Evolutionary conservation across 2,329 filamentous ascomycete species (phyloP).

Genomic region (Incumbomyces delicatus): DNA sequence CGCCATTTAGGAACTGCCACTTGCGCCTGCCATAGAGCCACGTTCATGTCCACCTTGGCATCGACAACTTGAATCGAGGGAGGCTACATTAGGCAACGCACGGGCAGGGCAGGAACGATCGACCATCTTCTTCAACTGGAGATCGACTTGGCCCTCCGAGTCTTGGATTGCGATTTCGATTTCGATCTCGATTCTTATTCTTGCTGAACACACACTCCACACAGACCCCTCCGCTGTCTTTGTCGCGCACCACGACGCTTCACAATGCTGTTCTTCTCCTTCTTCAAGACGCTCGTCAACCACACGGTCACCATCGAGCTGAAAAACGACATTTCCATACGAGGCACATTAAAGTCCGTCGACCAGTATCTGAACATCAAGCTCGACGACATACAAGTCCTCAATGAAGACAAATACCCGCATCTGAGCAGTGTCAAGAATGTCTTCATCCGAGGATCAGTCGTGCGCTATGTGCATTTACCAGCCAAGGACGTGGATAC

Average conservation of each 20-base stretch:
- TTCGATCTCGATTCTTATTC: too few relatives aligned
- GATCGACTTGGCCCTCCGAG: too few relatives aligned
- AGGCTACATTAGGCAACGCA: too few relatives aligned
- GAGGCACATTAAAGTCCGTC: conserved; percentile 89
- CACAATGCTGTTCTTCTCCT: conserved; percentile 43
- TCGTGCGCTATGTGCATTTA: conserved; percentile 85
- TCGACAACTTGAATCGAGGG: too few relatives aligned
- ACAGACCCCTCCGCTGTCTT: too few relatives aligned
- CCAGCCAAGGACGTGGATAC: conserved; percentile 75
- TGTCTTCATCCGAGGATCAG: conserved; percentile 87
- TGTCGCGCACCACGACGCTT: neutral
- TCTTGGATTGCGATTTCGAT: too few relatives aligned
- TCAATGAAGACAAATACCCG: conserved; percentile 90
- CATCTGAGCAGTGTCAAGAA: conserved; percentile 88
- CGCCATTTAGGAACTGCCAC: too few relatives aligned
- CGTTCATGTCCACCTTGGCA: too few relatives aligned
- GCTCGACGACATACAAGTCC: conserved; percentile 85
- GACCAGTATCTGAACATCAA: conserved; percentile 99
- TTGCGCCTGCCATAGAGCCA: too few relatives aligned
- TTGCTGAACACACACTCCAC: too few relatives aligned
- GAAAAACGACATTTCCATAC: conserved; percentile 98
- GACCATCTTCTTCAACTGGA: too few relatives aligned
- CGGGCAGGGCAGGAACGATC: too few relatives aligned
- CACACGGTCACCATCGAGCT: conserved; percentile 96
- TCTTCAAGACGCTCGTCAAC: conserved; percentile 98